Evolutionary conservation across 2,329 filamentous ascomycete genomes (phyloP), one percentile per base, ranked within the genome.

Genomic region (Acarospora socialis): DNA sequence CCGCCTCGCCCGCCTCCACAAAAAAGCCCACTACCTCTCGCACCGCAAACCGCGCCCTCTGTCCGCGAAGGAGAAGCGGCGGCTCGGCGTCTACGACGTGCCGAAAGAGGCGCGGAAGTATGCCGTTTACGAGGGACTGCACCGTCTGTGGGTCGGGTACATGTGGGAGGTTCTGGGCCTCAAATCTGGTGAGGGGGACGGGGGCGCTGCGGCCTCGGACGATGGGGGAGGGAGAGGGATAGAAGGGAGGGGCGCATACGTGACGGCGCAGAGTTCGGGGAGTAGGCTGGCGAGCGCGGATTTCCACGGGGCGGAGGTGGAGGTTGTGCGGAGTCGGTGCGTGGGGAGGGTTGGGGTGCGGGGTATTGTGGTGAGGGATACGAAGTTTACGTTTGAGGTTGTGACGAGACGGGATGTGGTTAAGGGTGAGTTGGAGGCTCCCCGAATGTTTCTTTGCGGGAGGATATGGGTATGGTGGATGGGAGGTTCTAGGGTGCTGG

Each of bases 301-400:
- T 56, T 87, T 84, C 47, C 86, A 95, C 52, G 90, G 90, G 2
- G 86, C 87, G 10, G 62, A 74, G 44, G 54, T 94, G 13, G 74
- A 84, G 57, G 82, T 95, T 14, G 79, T 87, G 34, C 61, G 86
- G 45, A 90, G 84, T 53, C 60, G 70, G 18, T 94, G 86, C 52
- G 70, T 78, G 10, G 75, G 80, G 33, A 66, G 87, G 10, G 86
- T 98, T 1, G 87, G 90, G 0, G 57, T 87, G 33, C 71, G 65
- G 46, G 90, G 90, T 10, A 87, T 95, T 45, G 80, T 95, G 38
- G 73, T 94, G 23, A 75, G 81, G 51, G 90, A 98, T 59, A 77
- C 80, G 31, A 83, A 79, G 51, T 87, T 80, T 48, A 77, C 79
- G 2, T 81, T 95, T 55, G 81, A 92, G 53, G 59, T 98, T 39